phyloP scores from a whole-genome alignment of 139 green algal genomes.

The Chlamydomonas sphaeroides region DNA sequence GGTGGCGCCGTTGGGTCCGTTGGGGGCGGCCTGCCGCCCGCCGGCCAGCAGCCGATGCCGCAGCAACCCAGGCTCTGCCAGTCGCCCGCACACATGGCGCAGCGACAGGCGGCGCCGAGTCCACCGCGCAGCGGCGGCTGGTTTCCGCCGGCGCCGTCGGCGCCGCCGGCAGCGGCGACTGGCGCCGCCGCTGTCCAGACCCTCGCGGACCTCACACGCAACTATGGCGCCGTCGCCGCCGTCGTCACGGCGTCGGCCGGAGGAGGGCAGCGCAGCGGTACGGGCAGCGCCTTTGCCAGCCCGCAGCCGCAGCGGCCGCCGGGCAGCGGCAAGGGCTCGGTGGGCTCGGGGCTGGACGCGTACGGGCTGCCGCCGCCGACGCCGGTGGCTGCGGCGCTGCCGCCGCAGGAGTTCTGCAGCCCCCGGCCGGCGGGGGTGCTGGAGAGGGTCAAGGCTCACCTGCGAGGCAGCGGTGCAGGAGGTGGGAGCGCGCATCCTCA shows the following conservation, averaged over 20 bases:
- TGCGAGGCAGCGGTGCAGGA: neutral
- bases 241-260: neutral
- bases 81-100: too few relatives aligned
- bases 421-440: constrained; percentile 14
- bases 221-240: constrained; percentile 9
- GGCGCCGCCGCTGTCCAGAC: neutral
- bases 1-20: too few relatives aligned
- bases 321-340: too few relatives aligned
- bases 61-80: too few relatives aligned
- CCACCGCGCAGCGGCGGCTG: neutral
- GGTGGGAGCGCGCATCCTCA: too few relatives aligned
- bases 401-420: constrained; percentile 1
- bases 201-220: constrained; percentile 3
- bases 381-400: neutral
- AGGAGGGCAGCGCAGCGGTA: neutral
- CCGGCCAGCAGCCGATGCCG: too few relatives aligned
- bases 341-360: constrained; percentile 3
- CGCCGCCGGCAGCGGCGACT: too few relatives aligned
- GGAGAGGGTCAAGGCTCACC: constrained; percentile 26
- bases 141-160: too few relatives aligned
- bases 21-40: too few relatives aligned
- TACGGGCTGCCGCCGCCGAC: constrained; percentile 29
- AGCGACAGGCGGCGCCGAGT: too few relatives aligned
- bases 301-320: neutral
- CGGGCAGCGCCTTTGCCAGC: neutral